phyloP scores from a whole-genome alignment of 208 protist genomes.

The Herpetomonas tarakana region DNA sequence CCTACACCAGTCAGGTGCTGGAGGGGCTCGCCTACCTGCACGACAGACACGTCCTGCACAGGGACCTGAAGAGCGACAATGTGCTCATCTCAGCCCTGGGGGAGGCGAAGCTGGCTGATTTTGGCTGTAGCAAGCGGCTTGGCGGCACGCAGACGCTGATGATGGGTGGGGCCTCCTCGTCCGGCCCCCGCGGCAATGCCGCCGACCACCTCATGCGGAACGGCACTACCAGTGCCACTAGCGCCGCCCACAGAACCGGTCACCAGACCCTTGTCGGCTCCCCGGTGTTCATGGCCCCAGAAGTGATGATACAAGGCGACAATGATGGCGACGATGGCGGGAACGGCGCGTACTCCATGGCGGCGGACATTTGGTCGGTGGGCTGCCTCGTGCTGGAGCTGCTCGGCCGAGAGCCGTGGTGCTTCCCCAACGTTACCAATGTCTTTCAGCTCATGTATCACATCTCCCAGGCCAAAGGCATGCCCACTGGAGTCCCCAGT shows the following conservation, averaged over 20 bases:
- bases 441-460: conserved; percentile 83
- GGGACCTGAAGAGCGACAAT: conserved; percentile 93
- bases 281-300: conserved; percentile 88
- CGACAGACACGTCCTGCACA: conserved; percentile 67
- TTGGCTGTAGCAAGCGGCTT: conserved; percentile 91
- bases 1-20: conserved; percentile 89
- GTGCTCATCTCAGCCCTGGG: conserved; percentile 86
- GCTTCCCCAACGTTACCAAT: conserved; percentile 37
- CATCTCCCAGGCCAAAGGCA: conserved; percentile 55
- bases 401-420: conserved; percentile 77
- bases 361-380: conserved; percentile 87
- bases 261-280: conserved; percentile 84
- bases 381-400: conserved; percentile 88
- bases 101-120: conserved; percentile 94
- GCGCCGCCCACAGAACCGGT: conserved; percentile 23
- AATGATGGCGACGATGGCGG: neutral
- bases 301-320: conserved; percentile 64
- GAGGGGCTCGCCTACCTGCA: conserved; percentile 87
- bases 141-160: conserved; percentile 7
- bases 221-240: neutral
- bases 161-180: neutral
- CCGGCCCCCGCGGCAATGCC: neutral
- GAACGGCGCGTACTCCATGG: conserved; percentile 48
- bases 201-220: neutral
- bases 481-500: conserved; percentile 74